Evolutionary conservation across 441 rosid species (phyloP).

Genomic region (Croton setiger): DNA sequence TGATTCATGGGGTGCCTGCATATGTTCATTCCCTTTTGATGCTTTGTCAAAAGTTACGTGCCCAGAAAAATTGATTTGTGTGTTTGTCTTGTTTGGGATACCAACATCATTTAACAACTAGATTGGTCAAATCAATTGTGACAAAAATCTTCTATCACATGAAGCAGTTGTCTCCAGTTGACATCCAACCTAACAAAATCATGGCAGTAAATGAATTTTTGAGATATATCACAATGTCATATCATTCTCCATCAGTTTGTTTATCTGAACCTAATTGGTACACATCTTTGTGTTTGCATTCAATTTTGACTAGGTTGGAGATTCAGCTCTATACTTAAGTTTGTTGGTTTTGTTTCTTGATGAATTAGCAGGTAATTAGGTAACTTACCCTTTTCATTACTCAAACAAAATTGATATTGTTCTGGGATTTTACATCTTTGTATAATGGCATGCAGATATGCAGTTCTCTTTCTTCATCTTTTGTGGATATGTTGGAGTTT

Average conservation of each 20-base stretch:
- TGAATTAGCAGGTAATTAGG: constrained; percentile 68
- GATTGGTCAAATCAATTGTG: background rate
- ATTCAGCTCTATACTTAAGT: constrained; percentile 81
- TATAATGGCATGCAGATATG: constrained; percentile 51
- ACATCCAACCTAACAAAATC: background rate
- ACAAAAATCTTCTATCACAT: background rate
- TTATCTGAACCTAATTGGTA: background rate
- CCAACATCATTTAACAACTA: background rate
- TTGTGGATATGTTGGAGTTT: constrained; percentile 84
- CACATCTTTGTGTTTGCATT: constrained; percentile 3
- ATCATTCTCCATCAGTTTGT: background rate
- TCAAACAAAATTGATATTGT: constrained; percentile 17
- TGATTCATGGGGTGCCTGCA: background rate
- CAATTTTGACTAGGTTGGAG: constrained; percentile 64
- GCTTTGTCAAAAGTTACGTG: background rate
- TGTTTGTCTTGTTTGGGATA: background rate
- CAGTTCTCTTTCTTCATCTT: constrained; percentile 88
- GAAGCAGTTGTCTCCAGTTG: background rate
- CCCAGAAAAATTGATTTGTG: background rate
- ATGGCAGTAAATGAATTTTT: background rate
- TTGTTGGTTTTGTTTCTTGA: constrained; percentile 76
- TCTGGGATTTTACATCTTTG: constrained; percentile 21
- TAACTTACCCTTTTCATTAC: constrained; percentile 18
- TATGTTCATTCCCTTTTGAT: background rate
- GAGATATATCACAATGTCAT: background rate